Evolutionary conservation across 495 filamentous ascomycete genomes (phyloP).

Genomic region (Lasiosphaeria ovina): DNA sequence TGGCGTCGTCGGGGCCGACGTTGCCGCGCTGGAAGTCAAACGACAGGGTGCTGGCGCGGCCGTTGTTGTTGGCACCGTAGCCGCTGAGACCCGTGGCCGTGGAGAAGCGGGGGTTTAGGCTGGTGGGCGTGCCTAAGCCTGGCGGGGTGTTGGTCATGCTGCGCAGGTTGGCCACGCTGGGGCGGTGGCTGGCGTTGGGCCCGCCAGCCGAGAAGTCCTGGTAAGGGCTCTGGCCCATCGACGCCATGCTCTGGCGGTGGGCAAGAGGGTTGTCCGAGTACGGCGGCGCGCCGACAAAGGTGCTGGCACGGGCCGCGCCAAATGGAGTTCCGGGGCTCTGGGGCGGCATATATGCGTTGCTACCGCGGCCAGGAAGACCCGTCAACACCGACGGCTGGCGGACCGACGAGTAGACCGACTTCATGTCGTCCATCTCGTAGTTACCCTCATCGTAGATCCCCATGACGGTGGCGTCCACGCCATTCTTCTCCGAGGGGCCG

Average conservation of each 20-base stretch:
- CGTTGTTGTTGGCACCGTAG: slow-evolving; percentile 28
- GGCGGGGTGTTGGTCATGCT: slow-evolving; percentile 44
- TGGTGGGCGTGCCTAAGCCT: slow-evolving; percentile 29
- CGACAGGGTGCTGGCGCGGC: slow-evolving; percentile 57
- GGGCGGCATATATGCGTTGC: slow-evolving; percentile 69
- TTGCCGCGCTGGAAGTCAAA: slow-evolving; percentile 73
- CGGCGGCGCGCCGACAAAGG: slow-evolving; percentile 31
- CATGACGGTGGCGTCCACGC: slow-evolving; percentile 34
- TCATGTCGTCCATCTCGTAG: slow-evolving; percentile 97
- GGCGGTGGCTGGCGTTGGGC: slow-evolving; percentile 9
- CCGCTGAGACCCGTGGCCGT: slow-evolving; percentile 28
- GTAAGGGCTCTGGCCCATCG: slow-evolving; percentile 52
- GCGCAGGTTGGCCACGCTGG: slow-evolving; percentile 32
- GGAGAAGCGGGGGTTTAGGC: slow-evolving; percentile 37
- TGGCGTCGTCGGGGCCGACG: slow-evolving; percentile 68
- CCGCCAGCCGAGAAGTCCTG: slow-evolving; percentile 34
- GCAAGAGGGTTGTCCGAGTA: slow-evolving; percentile 41
- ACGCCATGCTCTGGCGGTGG: slow-evolving; percentile 51
- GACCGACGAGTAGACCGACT: slow-evolving; percentile 91
- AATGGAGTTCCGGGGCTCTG: slow-evolving; percentile 69
- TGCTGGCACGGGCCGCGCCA: slow-evolving; percentile 47
- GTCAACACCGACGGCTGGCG: slow-evolving; percentile 91
- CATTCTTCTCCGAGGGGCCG: slow-evolving; percentile 63
- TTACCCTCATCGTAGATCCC: slow-evolving; percentile 66
- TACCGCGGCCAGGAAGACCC: slow-evolving; percentile 68